Percentiles rank a stretch among this genome's conserved stretches.
Conservation (phyloP, 225 moss, liverwort and hornwort genomes). For the Asterella californica region DNA sequence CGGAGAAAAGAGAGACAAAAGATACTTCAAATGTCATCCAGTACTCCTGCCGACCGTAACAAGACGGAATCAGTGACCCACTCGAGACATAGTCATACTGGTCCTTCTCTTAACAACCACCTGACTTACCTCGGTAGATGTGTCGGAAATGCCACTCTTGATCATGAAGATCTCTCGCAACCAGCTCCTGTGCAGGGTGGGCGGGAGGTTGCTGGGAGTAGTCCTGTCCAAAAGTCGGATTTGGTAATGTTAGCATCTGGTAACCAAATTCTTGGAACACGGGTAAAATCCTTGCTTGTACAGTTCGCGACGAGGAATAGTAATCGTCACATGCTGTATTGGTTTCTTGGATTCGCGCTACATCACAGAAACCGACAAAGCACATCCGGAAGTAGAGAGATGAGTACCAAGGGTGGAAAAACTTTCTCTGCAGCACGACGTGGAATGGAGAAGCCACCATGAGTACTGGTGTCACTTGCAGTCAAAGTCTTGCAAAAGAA, state of each 20-base stretch:
- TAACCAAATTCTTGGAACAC: not conserved
- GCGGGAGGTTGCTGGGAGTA: slow-evolving; percentile 63
- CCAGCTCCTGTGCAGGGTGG: slow-evolving; percentile 72
- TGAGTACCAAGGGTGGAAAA: slow-evolving; percentile 48
- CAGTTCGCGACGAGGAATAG: not conserved
- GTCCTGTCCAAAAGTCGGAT: slow-evolving; percentile 47
- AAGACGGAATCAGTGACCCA: not conserved
- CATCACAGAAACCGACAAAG: not conserved
- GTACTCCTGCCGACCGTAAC: not conserved
- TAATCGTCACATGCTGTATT: too few relatives aligned
- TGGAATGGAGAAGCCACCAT: slow-evolving; percentile 58
- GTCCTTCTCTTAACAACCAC: not conserved
- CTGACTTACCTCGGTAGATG: slow-evolving; percentile 63
- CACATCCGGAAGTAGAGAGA: not conserved
- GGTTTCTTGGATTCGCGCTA: not conserved
- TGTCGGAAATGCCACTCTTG: slow-evolving; percentile 89
- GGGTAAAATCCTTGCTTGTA: not conserved
- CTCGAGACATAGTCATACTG: not conserved
- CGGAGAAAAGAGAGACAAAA: too few relatives aligned
- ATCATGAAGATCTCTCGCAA: slow-evolving; percentile 80
- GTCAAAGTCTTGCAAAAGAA: slow-evolving; percentile 61
- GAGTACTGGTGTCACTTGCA: slow-evolving; percentile 59
- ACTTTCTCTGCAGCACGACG: slow-evolving; percentile 57
- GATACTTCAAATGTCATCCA: too few relatives aligned
- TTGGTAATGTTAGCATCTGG: not conserved